Evolutionary conservation across 306 rosid species (phyloP).

Genomic region (Vigna radiata): DNA sequence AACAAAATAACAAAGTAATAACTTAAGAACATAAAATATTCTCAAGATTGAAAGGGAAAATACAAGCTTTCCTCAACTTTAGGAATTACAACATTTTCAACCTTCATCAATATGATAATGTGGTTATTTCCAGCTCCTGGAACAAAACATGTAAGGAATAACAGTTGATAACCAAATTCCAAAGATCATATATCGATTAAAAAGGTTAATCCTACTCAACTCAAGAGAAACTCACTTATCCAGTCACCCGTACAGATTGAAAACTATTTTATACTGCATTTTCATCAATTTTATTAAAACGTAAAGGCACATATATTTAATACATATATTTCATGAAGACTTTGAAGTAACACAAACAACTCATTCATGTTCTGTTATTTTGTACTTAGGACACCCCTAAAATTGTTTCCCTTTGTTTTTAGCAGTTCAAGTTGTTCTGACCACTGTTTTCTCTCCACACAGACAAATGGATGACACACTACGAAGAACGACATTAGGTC

Average conservation of each 20-base stretch:
- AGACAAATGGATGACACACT: no score
- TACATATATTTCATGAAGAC: conserved; percentile 27
- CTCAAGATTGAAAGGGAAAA: background rate
- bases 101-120: conserved; percentile 21
- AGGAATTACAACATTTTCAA: conserved; percentile 23
- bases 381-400: no score
- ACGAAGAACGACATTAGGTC: no score
- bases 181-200: conserved; percentile 7
- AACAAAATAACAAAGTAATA: conserved; percentile 10
- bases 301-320: conserved; percentile 33
- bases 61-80: conserved; percentile 20
- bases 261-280: conserved; percentile 24
- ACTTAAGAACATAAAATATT: background rate
- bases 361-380: no score
- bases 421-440: no score
- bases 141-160: conserved; percentile 12
- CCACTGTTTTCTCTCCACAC: no score
- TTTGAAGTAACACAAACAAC: no score
- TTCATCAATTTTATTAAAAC: conserved; percentile 31
- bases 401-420: no score
- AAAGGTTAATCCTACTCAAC: conserved; percentile 9
- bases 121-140: conserved; percentile 21
- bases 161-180: conserved; percentile 19
- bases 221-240: conserved; percentile 12
- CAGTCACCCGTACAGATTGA: background rate